A percentile compares a stretch with the other conserved stretches of the same genome.
These are phyloP conservation scores for Aspergillus hortae DNA, from an alignment of 2,329 filamentous ascomycete species.

Conservation along the genomic window DNA sequence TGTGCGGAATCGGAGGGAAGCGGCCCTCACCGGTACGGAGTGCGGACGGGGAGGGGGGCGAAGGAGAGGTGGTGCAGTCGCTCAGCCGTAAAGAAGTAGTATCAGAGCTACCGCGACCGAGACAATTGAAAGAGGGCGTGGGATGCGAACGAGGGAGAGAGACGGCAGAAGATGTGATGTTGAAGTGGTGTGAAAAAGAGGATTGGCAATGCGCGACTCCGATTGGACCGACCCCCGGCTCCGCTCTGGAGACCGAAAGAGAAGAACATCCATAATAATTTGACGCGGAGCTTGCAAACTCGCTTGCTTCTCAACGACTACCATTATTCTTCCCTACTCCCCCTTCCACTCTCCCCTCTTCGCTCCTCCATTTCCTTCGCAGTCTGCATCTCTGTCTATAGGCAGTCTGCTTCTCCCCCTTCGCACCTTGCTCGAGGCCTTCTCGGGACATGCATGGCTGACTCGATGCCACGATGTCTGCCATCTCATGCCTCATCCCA, in stretches of 20 bases:
- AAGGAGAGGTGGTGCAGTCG: neutral
- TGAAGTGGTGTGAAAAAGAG: slow-evolving; percentile 32
- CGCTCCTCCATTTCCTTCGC: neutral
- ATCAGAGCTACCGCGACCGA: neutral
- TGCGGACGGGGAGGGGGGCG: neutral
- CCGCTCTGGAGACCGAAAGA: slow-evolving; percentile 21
- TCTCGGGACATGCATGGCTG: slow-evolving; percentile 31
- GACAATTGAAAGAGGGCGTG: neutral
- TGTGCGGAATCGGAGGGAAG: slow-evolving; percentile 10
- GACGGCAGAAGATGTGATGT: neutral
- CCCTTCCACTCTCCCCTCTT: neutral
- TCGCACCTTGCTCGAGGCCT: slow-evolving; percentile 18
- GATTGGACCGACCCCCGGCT: slow-evolving; percentile 34
- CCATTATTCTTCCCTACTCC: neutral
- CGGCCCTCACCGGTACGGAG: neutral
- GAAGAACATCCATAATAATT: slow-evolving; percentile 14
- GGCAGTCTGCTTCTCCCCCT: slow-evolving; percentile 4
- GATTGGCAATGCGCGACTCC: slow-evolving; percentile 31
- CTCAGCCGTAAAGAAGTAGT: neutral
- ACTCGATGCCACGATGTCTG: slow-evolving; percentile 55
- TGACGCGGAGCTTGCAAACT: slow-evolving; percentile 11
- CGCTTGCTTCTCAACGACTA: neutral
- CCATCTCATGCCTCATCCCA: slow-evolving; percentile 62
- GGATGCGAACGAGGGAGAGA: neutral
- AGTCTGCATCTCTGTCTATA: too few species aligned